Evolutionary conservation across 2,329 filamentous ascomycete genomes (phyloP).

Genomic region (Aspergillus pseudonomiae): DNA sequence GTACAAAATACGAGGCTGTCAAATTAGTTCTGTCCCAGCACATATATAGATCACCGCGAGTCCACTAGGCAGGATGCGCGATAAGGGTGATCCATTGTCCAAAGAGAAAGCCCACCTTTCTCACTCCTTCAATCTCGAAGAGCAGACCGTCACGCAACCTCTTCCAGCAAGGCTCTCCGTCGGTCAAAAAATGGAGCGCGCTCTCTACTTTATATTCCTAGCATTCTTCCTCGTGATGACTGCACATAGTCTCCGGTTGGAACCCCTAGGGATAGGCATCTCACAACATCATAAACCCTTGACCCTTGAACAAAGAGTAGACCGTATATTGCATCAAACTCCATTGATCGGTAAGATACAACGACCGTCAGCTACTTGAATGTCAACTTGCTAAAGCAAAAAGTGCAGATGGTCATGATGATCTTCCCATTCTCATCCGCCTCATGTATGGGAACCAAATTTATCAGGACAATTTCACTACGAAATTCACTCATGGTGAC

Average conservation of each 20-base stretch:
- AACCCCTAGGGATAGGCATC: conserved; percentile 9
- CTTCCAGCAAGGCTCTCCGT: background rate
- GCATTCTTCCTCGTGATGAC: background rate
- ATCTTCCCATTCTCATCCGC: conserved; percentile 76
- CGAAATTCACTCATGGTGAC: conserved; percentile 71
- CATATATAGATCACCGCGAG: background rate
- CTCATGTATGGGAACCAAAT: conserved; percentile 73
- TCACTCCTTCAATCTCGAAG: background rate
- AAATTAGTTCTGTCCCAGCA: background rate
- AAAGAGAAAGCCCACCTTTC: background rate
- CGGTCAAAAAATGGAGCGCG: background rate
- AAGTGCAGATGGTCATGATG: conserved; percentile 81
- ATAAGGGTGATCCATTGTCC: background rate
- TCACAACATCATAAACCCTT: conserved; percentile 7
- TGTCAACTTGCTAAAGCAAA: background rate
- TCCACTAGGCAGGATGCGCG: background rate
- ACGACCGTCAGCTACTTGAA: too few relatives aligned
- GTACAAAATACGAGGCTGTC: background rate
- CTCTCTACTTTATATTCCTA: background rate
- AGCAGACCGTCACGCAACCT: background rate
- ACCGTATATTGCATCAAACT: conserved; percentile 48
- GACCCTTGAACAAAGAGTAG: conserved; percentile 44
- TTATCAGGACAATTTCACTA: conserved; percentile 71
- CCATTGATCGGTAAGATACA: conserved; percentile 51
- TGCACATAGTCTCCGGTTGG: conserved; percentile 7